These are phyloP conservation scores for Schizochytrium sp. DNA, from an alignment of 108 stramenopile genomes.

Conservation along the genomic window DNA sequence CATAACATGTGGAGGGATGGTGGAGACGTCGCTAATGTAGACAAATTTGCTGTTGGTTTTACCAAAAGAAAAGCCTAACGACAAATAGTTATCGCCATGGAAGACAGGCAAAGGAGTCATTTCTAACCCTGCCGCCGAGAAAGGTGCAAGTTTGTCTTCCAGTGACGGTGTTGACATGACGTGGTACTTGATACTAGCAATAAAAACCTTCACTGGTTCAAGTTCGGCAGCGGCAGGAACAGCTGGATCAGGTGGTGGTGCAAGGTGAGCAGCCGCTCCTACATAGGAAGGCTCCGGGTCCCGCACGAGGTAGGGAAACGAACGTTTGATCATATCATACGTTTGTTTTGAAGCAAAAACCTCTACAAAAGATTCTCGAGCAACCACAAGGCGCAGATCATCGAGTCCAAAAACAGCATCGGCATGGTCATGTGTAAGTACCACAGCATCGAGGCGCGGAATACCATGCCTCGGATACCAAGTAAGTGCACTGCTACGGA, in stretches of 20 bases:
- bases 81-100: constrained; percentile 4
- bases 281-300: background rate
- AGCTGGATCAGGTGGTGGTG: background rate
- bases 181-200: background rate
- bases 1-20: constrained; percentile 18
- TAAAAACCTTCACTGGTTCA: background rate
- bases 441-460: constrained; percentile 8
- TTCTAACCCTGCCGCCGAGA: background rate
- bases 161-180: constrained; percentile 31
- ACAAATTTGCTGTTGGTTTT: constrained; percentile 22
- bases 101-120: constrained; percentile 31
- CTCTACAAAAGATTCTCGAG: background rate
- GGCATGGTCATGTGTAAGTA: constrained; percentile 46
- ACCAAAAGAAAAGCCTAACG: constrained; percentile 33
- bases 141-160: background rate
- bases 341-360: constrained; percentile 27
- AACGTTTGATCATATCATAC: background rate
- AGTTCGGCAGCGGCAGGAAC: background rate
- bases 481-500: background rate
- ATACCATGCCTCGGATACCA: constrained; percentile 17
- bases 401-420: constrained; percentile 42
- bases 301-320: constrained; percentile 14
- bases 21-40: constrained; percentile 59
- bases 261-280: constrained; percentile 5
- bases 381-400: constrained; percentile 41